phyloP scores from a whole-genome alignment of 2,329 filamentous ascomycete genomes.

The Lachnellula suecica region DNA sequence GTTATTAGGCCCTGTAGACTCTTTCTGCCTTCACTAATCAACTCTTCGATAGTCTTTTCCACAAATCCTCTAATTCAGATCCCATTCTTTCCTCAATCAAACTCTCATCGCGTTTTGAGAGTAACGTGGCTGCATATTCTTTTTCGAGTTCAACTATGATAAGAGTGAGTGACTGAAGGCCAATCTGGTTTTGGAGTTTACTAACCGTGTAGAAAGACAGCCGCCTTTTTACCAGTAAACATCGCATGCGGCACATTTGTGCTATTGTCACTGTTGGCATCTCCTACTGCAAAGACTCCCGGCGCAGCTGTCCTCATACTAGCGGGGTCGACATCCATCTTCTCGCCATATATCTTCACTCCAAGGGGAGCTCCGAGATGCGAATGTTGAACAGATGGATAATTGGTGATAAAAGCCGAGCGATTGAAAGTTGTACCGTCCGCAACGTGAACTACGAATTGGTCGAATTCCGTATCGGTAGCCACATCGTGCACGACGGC shows the following conservation, averaged over 20 bases:
- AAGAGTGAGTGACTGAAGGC: neutral
- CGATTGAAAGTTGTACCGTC: conserved; percentile 45
- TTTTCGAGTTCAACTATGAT: conserved; percentile 13
- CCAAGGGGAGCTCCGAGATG: conserved; percentile 46
- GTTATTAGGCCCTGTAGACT: no score
- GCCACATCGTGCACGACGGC: conserved; percentile 4
- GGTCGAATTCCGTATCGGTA: conserved; percentile 44
- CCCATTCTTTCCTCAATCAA: conserved; percentile 9
- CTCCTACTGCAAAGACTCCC: conserved; percentile 58
- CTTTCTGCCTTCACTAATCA: no score
- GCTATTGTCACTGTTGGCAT: conserved; percentile 57
- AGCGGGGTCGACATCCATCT: conserved; percentile 4
- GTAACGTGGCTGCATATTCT: conserved; percentile 6
- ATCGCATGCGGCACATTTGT: conserved; percentile 63
- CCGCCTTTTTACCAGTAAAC: conserved; percentile 56
- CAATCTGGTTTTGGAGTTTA: conserved; percentile 3
- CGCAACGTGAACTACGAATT: conserved; percentile 54
- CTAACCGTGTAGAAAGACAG: conserved; percentile 57
- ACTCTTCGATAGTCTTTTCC: neutral
- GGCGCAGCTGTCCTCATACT: conserved; percentile 44
- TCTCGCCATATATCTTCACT: conserved; percentile 9
- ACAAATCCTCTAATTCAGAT: conserved; percentile 12
- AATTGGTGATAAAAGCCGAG: conserved; percentile 52
- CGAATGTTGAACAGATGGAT: conserved; percentile 47
- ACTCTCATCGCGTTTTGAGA: conserved; percentile 3